Percentiles rank a stretch among this genome's conserved stretches.
phyloP scores from a whole-genome alignment of 2,329 filamentous ascomycete genomes.

The Penicillium sp. region DNA sequence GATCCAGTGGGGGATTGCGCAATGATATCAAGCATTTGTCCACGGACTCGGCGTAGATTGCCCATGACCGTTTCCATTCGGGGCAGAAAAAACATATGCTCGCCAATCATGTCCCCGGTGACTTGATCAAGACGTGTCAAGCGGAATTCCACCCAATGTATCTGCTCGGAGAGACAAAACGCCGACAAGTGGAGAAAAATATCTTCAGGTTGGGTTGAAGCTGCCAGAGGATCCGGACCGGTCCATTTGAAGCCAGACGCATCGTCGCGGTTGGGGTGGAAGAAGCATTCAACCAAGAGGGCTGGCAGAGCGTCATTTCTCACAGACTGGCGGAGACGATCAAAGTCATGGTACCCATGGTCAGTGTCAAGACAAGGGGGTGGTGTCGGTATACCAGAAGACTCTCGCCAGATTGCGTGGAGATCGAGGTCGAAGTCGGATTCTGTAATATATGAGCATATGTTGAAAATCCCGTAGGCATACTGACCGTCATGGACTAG shows the following conservation, averaged over 20 bases:
- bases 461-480: not conserved
- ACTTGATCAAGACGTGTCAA: not conserved
- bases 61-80: not conserved
- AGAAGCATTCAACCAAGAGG: not conserved
- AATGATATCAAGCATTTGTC: constrained; percentile 2
- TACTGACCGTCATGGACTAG: not conserved
- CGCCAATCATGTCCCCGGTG: not conserved
- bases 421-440: constrained; percentile 2
- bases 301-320: not conserved
- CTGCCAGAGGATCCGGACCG: not conserved
- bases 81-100: constrained; percentile 3
- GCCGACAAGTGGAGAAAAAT: not conserved
- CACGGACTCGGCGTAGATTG: constrained; percentile 2
- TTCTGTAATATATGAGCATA: not conserved
- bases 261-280: not conserved
- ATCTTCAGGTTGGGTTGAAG: not conserved
- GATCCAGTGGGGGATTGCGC: not conserved
- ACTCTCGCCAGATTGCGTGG: constrained; percentile 1
- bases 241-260: not conserved
- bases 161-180: not conserved
- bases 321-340: not conserved
- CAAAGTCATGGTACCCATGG: not conserved
- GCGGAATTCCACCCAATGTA: not conserved
- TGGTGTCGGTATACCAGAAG: constrained; percentile 1
- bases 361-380: constrained; percentile 6